Conservation (phyloP, 495 filamentous ascomycete genomes). For the Penicillium pulvis region DNA sequence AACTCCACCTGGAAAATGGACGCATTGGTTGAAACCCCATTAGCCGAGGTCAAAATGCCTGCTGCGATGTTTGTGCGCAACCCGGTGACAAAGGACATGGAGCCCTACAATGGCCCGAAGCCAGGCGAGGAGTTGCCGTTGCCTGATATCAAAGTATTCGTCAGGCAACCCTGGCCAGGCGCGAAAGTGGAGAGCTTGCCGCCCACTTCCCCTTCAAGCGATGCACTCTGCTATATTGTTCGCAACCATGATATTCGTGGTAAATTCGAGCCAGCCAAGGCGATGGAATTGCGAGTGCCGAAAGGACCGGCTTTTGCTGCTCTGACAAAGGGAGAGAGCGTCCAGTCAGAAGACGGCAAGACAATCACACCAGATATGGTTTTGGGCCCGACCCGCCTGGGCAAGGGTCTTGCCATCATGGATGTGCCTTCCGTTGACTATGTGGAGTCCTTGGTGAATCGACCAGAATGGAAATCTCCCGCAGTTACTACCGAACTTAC, state of each 20-base stretch:
- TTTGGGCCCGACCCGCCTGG: constrained; percentile 53
- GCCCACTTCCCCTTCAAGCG: constrained; percentile 58
- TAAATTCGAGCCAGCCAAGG: constrained; percentile 71
- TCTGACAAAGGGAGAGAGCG: constrained; percentile 54
- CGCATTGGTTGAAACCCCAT: constrained; percentile 60
- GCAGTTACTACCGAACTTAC: constrained; percentile 66
- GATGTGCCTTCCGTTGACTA: constrained; percentile 73
- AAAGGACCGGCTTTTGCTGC: constrained; percentile 54
- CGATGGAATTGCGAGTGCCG: constrained; percentile 58
- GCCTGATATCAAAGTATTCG: constrained; percentile 71
- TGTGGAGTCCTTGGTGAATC: constrained; percentile 63
- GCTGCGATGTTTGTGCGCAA: constrained; percentile 71
- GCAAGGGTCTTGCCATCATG: constrained; percentile 73
- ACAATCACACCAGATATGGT: constrained; percentile 68
- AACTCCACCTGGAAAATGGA: constrained; percentile 74
- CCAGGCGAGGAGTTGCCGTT: constrained; percentile 51
- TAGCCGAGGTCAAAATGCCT: constrained; percentile 66
- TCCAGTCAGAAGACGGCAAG: constrained; percentile 57
- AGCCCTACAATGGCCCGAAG: constrained; percentile 65
- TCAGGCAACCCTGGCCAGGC: constrained; percentile 83
- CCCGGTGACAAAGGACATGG: constrained; percentile 60
- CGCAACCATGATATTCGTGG: constrained; percentile 73
- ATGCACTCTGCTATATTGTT: constrained; percentile 84
- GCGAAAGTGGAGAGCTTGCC: constrained; percentile 65
- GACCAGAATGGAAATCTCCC: constrained; percentile 71